Evolutionary conservation across 805 yeast species (phyloP), one percentile per base, ranked within the genome.

Genomic region (Limtongozyma cylindracea): DNA sequence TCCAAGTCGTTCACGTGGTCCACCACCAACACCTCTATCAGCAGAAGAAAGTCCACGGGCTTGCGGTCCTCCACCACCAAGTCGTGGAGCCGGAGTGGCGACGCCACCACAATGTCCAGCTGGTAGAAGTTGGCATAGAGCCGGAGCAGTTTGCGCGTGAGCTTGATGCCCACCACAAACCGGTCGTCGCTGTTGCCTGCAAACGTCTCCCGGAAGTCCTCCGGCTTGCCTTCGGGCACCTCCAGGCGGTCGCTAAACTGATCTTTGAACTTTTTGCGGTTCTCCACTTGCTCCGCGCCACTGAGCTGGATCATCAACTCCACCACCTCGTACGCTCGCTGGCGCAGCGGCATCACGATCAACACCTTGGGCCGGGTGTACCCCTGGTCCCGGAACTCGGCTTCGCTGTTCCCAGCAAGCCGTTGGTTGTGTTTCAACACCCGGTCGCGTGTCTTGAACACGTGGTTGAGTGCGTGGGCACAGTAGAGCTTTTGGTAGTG

Each of bases 321-420:
- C 11, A 82, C 65, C 10, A 78, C 53, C 26, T 67, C 63, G 37
- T 62, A 68, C 13, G 88, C 78, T 7, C 70, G 48, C 31, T 78
- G 60, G 35, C 94, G 59, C 1, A 93, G 77, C 8, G 98, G 96
- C 19, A 77, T 47, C 13, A 88, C 43, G 4, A 84, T 62, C 25
- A 88, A 46, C 2, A 72, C 80, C 35, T 80, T 82, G 1, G 98
- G 92, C 29, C 96, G 57, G 0, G 94, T 82, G 40, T 78, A 88
- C 14, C 98, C 96, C 43, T 88, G 96, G 40, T 88, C 98, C 25
- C 91, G 50, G 30, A 58, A 55, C 33, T 77, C 91, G 8, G 61
- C 38, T 17, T 52, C 61, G 27, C 52, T 53, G 25, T 48, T 49
- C 10, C 41, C 31, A 15, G 50, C 44, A 11, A 68, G 31, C 31